These are phyloP conservation scores for Lobosporangium transversale DNA, from an alignment of 192 early-diverging fungal genomes.

Conservation along the genomic window DNA sequence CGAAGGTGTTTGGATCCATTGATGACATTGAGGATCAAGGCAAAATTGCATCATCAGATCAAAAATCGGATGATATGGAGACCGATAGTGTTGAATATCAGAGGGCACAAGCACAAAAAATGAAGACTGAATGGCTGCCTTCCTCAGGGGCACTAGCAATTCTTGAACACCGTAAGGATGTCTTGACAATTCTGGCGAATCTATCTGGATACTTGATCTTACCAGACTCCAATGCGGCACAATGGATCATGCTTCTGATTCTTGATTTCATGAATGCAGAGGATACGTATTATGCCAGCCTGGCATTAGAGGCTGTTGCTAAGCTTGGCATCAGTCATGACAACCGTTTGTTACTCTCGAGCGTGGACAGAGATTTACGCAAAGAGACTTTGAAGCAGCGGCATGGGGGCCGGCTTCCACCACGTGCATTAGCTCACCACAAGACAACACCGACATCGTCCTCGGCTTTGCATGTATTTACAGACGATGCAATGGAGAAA, in stretches of 20 bases:
- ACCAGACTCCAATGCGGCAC: slow-evolving; percentile 43
- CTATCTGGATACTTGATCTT: slow-evolving; percentile 62
- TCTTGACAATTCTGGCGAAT: slow-evolving; percentile 71
- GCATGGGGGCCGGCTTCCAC: slow-evolving; percentile 4
- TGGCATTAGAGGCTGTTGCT: slow-evolving; percentile 70
- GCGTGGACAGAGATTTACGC: slow-evolving; percentile 30
- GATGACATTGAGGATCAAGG: neutral
- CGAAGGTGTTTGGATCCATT: slow-evolving; percentile 12
- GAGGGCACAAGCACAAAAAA: neutral
- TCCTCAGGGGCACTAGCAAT: slow-evolving; percentile 47
- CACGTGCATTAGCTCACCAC: slow-evolving; percentile 9
- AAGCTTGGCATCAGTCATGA: slow-evolving; percentile 69
- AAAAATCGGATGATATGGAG: neutral
- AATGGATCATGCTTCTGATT: slow-evolving; percentile 56
- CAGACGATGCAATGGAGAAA: slow-evolving; percentile 11
- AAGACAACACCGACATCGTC: neutral
- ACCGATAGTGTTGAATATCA: neutral
- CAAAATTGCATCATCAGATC: neutral
- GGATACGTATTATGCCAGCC: slow-evolving; percentile 67
- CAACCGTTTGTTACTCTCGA: slow-evolving; percentile 60
- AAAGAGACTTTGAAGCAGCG: slow-evolving; percentile 15
- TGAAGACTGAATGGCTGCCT: slow-evolving; percentile 16
- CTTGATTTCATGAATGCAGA: slow-evolving; percentile 66
- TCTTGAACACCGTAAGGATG: slow-evolving; percentile 72
- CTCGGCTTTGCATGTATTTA: neutral